Conservation (phyloP, 805 yeast genomes). For the Candida andamanensis region DNA sequence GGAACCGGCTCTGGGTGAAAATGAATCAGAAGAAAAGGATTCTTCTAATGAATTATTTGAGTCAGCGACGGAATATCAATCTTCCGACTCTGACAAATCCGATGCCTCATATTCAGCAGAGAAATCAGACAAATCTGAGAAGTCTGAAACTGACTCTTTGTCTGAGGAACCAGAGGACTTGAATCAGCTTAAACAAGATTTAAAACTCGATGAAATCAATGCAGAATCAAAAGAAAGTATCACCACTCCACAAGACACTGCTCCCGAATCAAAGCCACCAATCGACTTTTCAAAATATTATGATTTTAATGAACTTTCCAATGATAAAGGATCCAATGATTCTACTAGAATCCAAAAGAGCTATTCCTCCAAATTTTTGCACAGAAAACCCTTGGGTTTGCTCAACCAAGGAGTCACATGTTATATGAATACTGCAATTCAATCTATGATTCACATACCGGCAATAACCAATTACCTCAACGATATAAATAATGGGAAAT, state of each 20-base stretch:
- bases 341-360: constrained; percentile 60
- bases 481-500: constrained; percentile 55
- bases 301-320: constrained; percentile 49
- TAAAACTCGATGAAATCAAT: constrained; percentile 15
- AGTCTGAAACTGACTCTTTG: constrained; percentile 7
- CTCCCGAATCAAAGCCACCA: constrained; percentile 21
- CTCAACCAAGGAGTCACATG: constrained; percentile 93
- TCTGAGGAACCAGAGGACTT: constrained; percentile 14
- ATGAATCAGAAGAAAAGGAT: constrained; percentile 1
- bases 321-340: constrained; percentile 61
- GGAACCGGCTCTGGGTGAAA: too few species aligned
- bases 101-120: constrained; percentile 6
- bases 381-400: constrained; percentile 65
- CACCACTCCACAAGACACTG: constrained; percentile 8
- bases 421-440: constrained; percentile 93
- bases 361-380: constrained; percentile 53
- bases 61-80: constrained; percentile 9
- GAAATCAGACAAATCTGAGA: constrained; percentile 4
- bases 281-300: constrained; percentile 33
- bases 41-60: constrained; percentile 7
- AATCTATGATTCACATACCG: constrained; percentile 85
- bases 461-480: constrained; percentile 79
- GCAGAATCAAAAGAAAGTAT: constrained; percentile 3
- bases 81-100: not conserved
- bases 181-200: constrained; percentile 14